These are phyloP conservation scores for Auriscalpium microsporum DNA, from an alignment of 768 basidiomycete genomes.

Conservation along the genomic window DNA sequence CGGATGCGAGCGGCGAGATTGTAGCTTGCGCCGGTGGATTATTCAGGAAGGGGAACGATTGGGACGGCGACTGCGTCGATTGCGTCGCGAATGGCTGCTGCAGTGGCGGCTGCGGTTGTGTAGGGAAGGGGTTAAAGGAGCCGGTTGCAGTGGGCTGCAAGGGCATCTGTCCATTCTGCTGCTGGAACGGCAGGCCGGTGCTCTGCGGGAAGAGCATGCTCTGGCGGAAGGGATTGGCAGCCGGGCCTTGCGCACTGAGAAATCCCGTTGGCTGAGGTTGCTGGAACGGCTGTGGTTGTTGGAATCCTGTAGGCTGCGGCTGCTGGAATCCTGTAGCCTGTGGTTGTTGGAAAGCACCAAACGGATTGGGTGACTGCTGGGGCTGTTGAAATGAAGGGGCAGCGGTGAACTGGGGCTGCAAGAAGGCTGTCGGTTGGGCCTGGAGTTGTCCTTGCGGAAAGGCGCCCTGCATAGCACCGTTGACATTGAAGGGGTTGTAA, in stretches of 20 bases:
- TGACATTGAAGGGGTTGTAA: constrained; percentile 73
- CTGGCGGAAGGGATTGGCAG: constrained; percentile 76
- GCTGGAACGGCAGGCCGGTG: constrained; percentile 10
- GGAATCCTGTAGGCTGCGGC: constrained; percentile 19
- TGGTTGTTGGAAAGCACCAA: constrained; percentile 19
- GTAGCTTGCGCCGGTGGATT: constrained; percentile 10
- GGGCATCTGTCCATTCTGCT: constrained; percentile 2
- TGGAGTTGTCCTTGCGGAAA: constrained; percentile 26
- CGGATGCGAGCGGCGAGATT: constrained; percentile 13
- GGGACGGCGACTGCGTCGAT: neutral
- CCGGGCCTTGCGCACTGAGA: constrained; percentile 40
- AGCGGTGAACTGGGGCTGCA: constrained; percentile 36
- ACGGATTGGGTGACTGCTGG: constrained; percentile 34
- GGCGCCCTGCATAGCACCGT: constrained; percentile 42
- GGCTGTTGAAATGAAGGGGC: constrained; percentile 27
- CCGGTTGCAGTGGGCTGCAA: constrained; percentile 5
- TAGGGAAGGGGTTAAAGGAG: constrained; percentile 7
- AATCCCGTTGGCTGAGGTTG: constrained; percentile 43
- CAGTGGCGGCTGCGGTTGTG: neutral
- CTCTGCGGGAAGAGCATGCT: constrained; percentile 35
- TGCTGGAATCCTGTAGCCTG: constrained; percentile 22
- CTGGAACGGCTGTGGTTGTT: constrained; percentile 38
- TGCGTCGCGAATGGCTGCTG: neutral
- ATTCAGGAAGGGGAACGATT: constrained; percentile 2
- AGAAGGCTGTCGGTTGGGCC: constrained; percentile 41